Base-by-base conservation (phyloP, 1,284 basidiomycete genomes). In the Heterobasidion irregulare region DNA sequence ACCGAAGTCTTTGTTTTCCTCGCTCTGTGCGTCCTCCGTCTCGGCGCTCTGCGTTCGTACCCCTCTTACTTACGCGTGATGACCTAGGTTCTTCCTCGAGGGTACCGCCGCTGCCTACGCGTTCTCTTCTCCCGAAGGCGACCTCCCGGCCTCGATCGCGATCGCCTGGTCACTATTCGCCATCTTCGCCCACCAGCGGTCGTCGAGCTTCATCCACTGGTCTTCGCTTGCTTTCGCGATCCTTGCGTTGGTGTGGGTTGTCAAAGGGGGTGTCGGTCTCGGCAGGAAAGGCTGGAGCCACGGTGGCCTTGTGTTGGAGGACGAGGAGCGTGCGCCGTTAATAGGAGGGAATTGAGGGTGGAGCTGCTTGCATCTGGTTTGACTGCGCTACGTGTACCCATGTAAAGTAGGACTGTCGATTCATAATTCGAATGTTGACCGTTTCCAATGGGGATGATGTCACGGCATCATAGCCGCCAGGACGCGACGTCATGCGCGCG, bases 1-100 rank as follows among this genome's bases (percentile, higher is more conserved):
- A 96, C 93, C 67, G 94, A 96, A 68, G 83, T 93, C 63, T 91
- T 95, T 62, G 94, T 95, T 57, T 96, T 97, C 83, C 82, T 97
- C 48, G 89, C 82, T 59, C 72, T 92, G 80, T 89, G 65, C 62
- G 78, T 67, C 26, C 8, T 12, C 41, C 16, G 3, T 18, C 16
- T 15, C 53, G 10, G 57, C 19, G 50, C 15, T 33, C 44, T 64
- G 58, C 32, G 33, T 48, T 26, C 36, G 44, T 13, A 55, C 33
- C 48, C 41, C 48, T 46, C 10, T 9, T 16, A 50, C 56, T 47
- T 54, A 62, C 41, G 62, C 18, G 18, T 13, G 9, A 41, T n/a
- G 12, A 7, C n/a, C 10, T 57, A 88, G 85, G 60, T 84, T 97
- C 75, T 96, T 97, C 86, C 85, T 98, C 60, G 94, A 96, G 71